Conservation (phyloP, 768 basidiomycete species). For the Suillus occidentalis region DNA sequence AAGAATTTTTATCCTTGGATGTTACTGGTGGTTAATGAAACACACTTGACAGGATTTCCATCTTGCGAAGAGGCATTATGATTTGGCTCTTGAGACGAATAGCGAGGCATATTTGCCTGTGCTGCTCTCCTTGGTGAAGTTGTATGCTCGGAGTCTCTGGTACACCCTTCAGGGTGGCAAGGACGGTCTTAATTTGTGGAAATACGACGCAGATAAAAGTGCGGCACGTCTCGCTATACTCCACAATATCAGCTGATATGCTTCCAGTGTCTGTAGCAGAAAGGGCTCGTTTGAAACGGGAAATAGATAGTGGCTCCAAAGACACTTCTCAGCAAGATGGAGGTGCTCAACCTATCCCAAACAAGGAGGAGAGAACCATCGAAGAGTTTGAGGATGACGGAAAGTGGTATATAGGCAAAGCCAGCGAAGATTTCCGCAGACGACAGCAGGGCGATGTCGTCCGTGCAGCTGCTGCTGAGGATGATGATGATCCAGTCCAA, state of each 20-base stretch:
- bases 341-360: conserved; percentile 5
- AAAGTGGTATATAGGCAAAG: conserved; percentile 83
- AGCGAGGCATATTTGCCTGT: conserved; percentile 89
- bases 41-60: conserved; percentile 74
- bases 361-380: conserved; percentile 24
- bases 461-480: conserved; percentile 39
- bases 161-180: conserved; percentile 72
- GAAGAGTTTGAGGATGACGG: conserved; percentile 48
- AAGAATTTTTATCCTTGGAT: conserved; percentile 14
- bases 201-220: conserved; percentile 49
- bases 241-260: no score
- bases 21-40: neutral
- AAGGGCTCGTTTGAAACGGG: conserved; percentile 19
- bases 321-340: conserved; percentile 11
- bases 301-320: conserved; percentile 24
- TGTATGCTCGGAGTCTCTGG: conserved; percentile 85
- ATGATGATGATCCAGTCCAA: conserved; percentile 76
- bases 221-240: neutral
- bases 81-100: conserved; percentile 85
- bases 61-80: conserved; percentile 95
- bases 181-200: conserved; percentile 69
- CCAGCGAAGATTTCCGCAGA: conserved; percentile 72
- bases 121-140: conserved; percentile 72
- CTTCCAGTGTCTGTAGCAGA: conserved; percentile 29
- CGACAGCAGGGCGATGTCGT: conserved; percentile 46